Evolutionary conservation across 2,329 filamentous ascomycete genomes (phyloP).

Genomic region (Pyricularia grisea): DNA sequence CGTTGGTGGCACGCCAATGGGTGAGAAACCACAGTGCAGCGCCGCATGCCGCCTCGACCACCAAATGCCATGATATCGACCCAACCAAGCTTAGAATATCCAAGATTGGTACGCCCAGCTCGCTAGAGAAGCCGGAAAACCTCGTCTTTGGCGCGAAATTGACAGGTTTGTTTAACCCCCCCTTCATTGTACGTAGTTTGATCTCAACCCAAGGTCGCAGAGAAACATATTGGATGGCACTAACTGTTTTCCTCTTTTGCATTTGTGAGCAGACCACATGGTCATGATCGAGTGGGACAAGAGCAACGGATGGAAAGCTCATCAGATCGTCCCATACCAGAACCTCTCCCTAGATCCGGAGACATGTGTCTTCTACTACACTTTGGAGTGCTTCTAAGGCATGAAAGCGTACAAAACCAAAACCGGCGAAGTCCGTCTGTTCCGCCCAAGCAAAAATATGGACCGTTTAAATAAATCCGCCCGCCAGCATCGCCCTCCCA

Average conservation of each 20-base stretch:
- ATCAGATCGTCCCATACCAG: slow-evolving; percentile 86
- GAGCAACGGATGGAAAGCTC: slow-evolving; percentile 69
- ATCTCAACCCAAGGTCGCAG: too few relatives aligned
- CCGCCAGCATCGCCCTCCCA: slow-evolving; percentile 83
- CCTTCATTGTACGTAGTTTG: background rate
- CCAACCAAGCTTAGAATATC: slow-evolving; percentile 65
- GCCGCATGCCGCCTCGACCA: slow-evolving; percentile 35
- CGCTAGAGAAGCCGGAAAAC: slow-evolving; percentile 63
- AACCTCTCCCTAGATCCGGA: slow-evolving; percentile 95
- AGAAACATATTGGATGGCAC: background rate
- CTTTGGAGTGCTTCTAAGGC: slow-evolving; percentile 95
- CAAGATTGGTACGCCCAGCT: slow-evolving; percentile 67
- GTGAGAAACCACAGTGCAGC: slow-evolving; percentile 43
- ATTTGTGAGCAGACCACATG: slow-evolving; percentile 71
- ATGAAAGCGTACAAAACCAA: slow-evolving; percentile 98
- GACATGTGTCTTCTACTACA: slow-evolving; percentile 97
- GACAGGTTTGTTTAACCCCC: slow-evolving; percentile 54
- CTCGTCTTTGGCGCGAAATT: slow-evolving; percentile 87
- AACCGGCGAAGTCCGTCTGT: slow-evolving; percentile 69
- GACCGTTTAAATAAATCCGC: slow-evolving; percentile 83
- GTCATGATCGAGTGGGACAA: slow-evolving; percentile 90
- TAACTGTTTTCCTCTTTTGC: too few relatives aligned
- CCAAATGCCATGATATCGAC: slow-evolving; percentile 65
- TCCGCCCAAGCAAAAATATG: slow-evolving; percentile 97
- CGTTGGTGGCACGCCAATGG: slow-evolving; percentile 23